A percentile compares a stretch with the other conserved stretches of the same genome.
These are phyloP conservation scores for Boletus coccyginus DNA, from an alignment of 768 basidiomycete genomes.

Conservation along the genomic window DNA sequence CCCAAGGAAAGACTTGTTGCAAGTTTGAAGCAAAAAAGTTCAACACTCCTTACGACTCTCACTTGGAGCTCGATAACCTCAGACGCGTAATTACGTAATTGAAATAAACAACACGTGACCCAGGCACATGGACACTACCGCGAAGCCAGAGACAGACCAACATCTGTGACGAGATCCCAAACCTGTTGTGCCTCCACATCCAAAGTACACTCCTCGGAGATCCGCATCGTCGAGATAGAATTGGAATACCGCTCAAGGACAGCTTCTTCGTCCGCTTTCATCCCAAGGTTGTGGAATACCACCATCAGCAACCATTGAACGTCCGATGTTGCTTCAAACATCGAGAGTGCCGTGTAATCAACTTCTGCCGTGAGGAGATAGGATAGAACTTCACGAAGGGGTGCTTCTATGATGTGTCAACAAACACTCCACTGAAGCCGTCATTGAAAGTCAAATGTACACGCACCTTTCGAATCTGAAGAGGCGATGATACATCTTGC, in stretches of 20 bases:
- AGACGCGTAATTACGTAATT: constrained; percentile 23
- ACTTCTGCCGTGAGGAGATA: constrained; percentile 62
- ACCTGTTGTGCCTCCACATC: constrained; percentile 56
- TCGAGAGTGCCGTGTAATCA: constrained; percentile 61
- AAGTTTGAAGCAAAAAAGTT: constrained; percentile 7
- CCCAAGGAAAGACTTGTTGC: constrained; percentile 9
- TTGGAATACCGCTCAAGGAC: constrained; percentile 47
- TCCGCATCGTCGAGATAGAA: constrained; percentile 41
- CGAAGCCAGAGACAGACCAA: constrained; percentile 55
- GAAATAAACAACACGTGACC: constrained; percentile 21
- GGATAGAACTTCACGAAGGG: constrained; percentile 53
- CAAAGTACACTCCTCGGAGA: constrained; percentile 41
- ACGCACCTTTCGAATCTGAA: constrained; percentile 45
- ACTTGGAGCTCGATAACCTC: constrained; percentile 8
- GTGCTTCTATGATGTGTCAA: constrained; percentile 25
- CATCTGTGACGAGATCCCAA: constrained; percentile 54
- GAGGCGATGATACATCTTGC: constrained; percentile 73
- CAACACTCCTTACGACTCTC: constrained; percentile 1
- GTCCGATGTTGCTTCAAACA: constrained; percentile 58
- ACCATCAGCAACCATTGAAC: constrained; percentile 72
- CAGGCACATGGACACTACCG: constrained; percentile 14
- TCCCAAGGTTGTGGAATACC: constrained; percentile 67
- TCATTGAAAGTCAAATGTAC: not conserved
- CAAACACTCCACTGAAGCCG: constrained; percentile 14
- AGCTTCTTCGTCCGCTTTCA: constrained; percentile 52